phyloP scores from a whole-genome alignment of 1,139 yeast genomes.

The Pichia sp. region DNA sequence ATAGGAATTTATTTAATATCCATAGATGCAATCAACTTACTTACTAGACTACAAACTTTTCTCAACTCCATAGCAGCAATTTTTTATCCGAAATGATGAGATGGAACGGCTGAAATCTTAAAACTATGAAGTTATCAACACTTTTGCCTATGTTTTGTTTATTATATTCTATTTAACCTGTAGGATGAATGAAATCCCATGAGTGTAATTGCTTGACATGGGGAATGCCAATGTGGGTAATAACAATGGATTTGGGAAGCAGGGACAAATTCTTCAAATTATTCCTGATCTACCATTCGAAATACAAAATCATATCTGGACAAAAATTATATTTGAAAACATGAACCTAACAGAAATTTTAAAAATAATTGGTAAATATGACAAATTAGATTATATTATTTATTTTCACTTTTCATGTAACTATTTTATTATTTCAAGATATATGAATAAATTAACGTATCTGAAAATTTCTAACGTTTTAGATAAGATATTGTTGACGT shows the following conservation, averaged over 20 bases:
- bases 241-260: background rate
- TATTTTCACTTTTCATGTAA: conserved; percentile 1
- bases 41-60: no score
- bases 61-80: no score
- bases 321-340: conserved; percentile 2
- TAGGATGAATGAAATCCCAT: no score
- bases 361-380: background rate
- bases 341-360: conserved; percentile 2
- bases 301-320: conserved; percentile 7
- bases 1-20: no score
- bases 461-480: conserved; percentile 3
- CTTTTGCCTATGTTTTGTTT: no score
- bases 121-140: no score
- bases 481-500: conserved; percentile 5
- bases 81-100: no score
- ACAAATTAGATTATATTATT: conserved; percentile 3
- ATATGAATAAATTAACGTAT: conserved; percentile 1
- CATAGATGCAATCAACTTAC: no score
- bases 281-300: conserved; percentile 6
- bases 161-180: no score
- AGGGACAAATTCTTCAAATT: background rate
- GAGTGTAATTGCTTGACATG: background rate
- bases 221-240: background rate
- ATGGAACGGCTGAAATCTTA: no score
- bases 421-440: conserved; percentile 6